Evolutionary conservation across 139 green algal genomes (phyloP).

Genomic region (Protoeuglena noctilucae): DNA sequence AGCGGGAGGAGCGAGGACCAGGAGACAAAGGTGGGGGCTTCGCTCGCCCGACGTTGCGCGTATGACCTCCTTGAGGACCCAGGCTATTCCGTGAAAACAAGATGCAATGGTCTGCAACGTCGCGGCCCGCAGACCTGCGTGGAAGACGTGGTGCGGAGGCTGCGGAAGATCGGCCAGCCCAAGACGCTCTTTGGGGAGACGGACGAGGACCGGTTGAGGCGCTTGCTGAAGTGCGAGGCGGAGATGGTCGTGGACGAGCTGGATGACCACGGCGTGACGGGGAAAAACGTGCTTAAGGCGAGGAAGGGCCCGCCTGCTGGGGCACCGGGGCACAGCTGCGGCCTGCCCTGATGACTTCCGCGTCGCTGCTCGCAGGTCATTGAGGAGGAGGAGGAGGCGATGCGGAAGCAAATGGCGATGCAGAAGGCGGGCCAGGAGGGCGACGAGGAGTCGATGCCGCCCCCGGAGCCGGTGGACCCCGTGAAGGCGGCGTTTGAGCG

Average conservation of each 20-base stretch:
- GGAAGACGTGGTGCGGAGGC: conserved; percentile 22
- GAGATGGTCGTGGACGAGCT: no score
- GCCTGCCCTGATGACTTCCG: no score
- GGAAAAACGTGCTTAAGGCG: no score
- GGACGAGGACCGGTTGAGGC: no score
- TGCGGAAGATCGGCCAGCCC: conserved; percentile 25
- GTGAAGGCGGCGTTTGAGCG: not conserved
- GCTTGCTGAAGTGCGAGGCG: no score
- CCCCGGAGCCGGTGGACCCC: not conserved
- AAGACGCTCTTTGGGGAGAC: conserved; percentile 32
- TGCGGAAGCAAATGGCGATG: not conserved
- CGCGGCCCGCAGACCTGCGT: not conserved
- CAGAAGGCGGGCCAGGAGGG: not conserved
- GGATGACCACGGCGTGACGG: no score
- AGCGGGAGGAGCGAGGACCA: no score
- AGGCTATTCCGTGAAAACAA: not conserved
- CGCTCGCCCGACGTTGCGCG: conserved; percentile 5
- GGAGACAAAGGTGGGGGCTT: not conserved
- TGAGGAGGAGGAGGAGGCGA: not conserved
- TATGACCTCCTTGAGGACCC: not conserved
- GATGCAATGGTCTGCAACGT: not conserved
- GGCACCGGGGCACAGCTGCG: no score
- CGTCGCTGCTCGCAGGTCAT: not conserved
- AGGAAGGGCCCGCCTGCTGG: no score
- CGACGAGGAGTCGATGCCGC: not conserved